Base-by-base conservation (phyloP, 371 early-diverging fungal genomes). In the Dentiscutata heterogama region DNA sequence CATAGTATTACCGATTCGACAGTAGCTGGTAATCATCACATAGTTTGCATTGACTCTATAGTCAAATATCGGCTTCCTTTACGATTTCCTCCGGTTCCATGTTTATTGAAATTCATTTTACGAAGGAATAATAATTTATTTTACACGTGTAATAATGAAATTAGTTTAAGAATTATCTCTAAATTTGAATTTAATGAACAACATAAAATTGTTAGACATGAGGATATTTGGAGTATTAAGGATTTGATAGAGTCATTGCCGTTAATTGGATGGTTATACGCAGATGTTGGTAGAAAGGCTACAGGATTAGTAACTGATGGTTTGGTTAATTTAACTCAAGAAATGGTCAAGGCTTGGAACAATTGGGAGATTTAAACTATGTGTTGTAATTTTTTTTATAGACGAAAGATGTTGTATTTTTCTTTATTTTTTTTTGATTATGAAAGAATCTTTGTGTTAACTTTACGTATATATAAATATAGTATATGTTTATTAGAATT, bases 211-310 rank as follows among this genome's bases (percentile, higher is more conserved):
- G 70, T 80, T 7, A 68, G 71, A 71, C 80, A 71, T 60, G 80
- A 80, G 42, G 80, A 80, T 71, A 5, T 80, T 20, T 80, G 72
- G 80, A 80, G 80, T 60, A 16, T 80, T 27, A 71, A 68, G 6
- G 80, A 80, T 80, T 60, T 80, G 11, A 16, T 80, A 16, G 60
- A 80, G 50, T 70, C 31, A 14, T 54, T 80, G 60, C 80, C 80
- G 13, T 39, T 80, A 0, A 18, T 80, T 71, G 80, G 80, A 13
- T 80, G 70, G 70, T 25, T 80, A 18, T 80, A 80, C n/a, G 71
- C 39, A 7, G 70, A 80, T 20, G 11, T 68, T 71, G 56, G 35
- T n/a, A 68, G 72, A 13, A 80, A 80, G 51, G 6, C 50, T 56
- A 60, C 25, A 13, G 80, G 71, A 25, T 39, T 42, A n/a, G 20